Base-by-base conservation (phyloP, 1,284 basidiomycete species). In the Trametes hirsuta region DNA sequence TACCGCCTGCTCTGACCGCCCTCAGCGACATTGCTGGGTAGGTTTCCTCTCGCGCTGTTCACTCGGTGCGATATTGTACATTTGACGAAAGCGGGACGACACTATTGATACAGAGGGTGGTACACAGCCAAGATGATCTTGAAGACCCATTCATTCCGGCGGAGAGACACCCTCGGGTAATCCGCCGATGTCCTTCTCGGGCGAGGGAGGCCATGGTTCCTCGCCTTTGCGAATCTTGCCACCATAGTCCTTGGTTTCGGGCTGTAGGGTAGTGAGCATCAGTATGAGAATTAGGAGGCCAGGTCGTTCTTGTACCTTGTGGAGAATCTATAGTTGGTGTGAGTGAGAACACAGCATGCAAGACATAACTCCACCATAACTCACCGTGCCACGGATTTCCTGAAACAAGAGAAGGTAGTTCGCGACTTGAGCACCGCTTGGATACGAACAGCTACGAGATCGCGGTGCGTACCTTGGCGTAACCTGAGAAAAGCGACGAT, bases 331-430 rank as follows among this genome's bases (percentile, higher is more conserved):
- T 22, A 21, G n/a, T 9, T 5, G 6, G 39, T 8, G 22, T 18
- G 4, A 35, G 8, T 8, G 9, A 18, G 1, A 48, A 18, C 2
- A n/a, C 18, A n/a, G 21, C 37, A 4, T 6, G 35, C 1, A 2
- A 11, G 3, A 3, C 8, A 10, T 35, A 5, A 24, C 22, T 14
- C 18, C 30, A 5, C 30, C 4, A 30, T 2, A 2, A 41, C 64
- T 15, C 24, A 65, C 64, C 15, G 64, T 65, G 25, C 64, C 64
- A 8, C 64, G 58, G 22, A 65, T 62, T 35, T 65, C 64, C 61
- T 65, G 25, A 14, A 18, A 6, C 1, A 6, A 22, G 9, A 2
- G 11, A 36, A 12, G 21, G 9, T 15, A 11, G 24, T 2, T 6
- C 5, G 1, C 12, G 25, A 53, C 30, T 8, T 30, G 30, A 30